Evolutionary conservation across 805 yeast genomes (phyloP), one percentile per base, ranked within the genome.

Genomic region (Candida pseudoglaebosa): DNA sequence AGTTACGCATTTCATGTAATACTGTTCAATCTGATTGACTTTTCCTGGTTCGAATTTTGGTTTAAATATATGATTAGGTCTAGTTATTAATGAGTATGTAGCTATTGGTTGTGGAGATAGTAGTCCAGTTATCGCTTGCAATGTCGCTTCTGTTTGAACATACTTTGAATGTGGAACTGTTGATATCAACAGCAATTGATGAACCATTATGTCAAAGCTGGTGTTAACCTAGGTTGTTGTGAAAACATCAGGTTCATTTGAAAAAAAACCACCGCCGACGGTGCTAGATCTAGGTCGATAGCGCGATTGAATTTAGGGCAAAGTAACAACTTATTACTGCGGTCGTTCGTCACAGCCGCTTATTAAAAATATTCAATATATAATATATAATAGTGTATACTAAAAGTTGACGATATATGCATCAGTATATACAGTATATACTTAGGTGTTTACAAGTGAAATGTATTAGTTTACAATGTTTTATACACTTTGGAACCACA

Each of bases 11-110:
- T 71, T 63, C 62, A 76, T 70, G 47, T 62, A 63, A 51, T 75
- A 73, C 43, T 75, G 78, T 50, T 77, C 82, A 13, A 73, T 73
- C 50, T 77, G 82, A 46, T 71, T 73, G 41, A 75, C 69, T 50
- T 76, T 77, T 2, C 81, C 80, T 0, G 79, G 75, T 46, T 67
- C 72, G 36, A 67, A 63, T 46, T 75, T 76, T 14, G 82, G 82
- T 36, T 62, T 65, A 61, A 72, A 77, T 17, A 71, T 70, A 44
- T 67, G 65, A 50, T 65, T 66, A 2, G 82, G 82, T 45, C 64
- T 71, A 31, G 78, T 57, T 8, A 73, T 56, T 14, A 75, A 61
- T 4, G 78, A 67, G 49, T 77, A 78, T 3, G 73, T 69, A 15
- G 75, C 53, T 16, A 75, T 59, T 3, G 56, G 56, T 44, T 66